phyloP scores from a whole-genome alignment of 2,329 filamentous ascomycete genomes.

The Pseudohalonectria lignicola region DNA sequence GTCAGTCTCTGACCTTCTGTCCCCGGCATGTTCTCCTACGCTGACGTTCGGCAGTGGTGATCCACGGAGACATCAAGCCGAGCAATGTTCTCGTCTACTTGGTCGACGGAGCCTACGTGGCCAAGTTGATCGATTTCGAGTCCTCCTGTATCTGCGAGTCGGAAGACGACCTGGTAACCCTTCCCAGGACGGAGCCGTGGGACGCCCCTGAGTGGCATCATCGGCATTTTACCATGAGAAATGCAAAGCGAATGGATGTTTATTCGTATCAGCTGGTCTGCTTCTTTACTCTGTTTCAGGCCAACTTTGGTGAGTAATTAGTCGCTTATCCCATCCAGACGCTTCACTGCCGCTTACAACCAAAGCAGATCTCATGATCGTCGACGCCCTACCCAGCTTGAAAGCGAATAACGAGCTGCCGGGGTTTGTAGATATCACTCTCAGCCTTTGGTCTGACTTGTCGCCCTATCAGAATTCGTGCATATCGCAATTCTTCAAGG shows the following conservation, averaged over 20 bases:
- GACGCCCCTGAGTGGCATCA: background rate
- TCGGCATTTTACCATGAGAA: background rate
- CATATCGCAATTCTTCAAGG: background rate
- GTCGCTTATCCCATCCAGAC: background rate
- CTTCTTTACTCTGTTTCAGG: background rate
- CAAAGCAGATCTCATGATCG: background rate
- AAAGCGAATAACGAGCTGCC: background rate
- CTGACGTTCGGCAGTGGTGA: background rate
- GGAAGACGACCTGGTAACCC: background rate
- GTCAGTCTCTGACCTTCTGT: background rate
- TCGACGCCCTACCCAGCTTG: background rate
- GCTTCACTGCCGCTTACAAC: background rate
- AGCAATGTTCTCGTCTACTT: background rate
- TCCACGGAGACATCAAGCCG: background rate
- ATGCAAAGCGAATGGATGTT: background rate
- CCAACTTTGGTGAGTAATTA: background rate
- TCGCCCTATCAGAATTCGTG: background rate
- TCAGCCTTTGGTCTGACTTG: background rate
- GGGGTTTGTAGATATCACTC: background rate
- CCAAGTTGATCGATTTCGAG: background rate
- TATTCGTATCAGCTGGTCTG: background rate
- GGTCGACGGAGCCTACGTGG: background rate
- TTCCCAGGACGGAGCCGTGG: background rate
- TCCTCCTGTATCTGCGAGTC: background rate
- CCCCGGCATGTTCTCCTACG: background rate